Conservation (phyloP, 2,329 filamentous ascomycete species). For the Graphilbum sp. region DNA sequence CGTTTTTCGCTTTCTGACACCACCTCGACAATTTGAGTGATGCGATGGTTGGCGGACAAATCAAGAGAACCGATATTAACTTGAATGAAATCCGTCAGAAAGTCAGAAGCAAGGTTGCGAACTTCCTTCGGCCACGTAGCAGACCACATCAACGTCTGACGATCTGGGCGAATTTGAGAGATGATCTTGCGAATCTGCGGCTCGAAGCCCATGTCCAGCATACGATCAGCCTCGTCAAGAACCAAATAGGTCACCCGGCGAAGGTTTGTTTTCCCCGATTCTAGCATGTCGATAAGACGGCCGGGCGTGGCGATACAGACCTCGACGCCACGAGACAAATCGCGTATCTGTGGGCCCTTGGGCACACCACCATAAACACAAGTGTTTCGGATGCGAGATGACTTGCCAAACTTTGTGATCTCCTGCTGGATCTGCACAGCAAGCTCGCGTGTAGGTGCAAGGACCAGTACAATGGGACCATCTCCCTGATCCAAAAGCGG, state of each 20-base stretch:
- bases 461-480: slow-evolving; percentile 88
- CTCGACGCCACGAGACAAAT: slow-evolving; percentile 87
- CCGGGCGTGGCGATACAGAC: slow-evolving; percentile 97
- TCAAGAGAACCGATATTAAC: slow-evolving; percentile 98
- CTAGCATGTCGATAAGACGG: slow-evolving; percentile 96
- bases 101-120: slow-evolving; percentile 76
- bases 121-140: slow-evolving; percentile 99
- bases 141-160: slow-evolving; percentile 99
- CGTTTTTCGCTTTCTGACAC: slow-evolving; percentile 95
- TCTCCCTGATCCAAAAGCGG: slow-evolving; percentile 89
- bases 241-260: slow-evolving; percentile 96
- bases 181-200: slow-evolving; percentile 99
- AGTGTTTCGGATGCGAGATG: slow-evolving; percentile 93
- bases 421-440: slow-evolving; percentile 98
- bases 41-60: slow-evolving; percentile 90
- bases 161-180: slow-evolving; percentile 88
- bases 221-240: slow-evolving; percentile 96
- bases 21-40: slow-evolving; percentile 95
- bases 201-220: slow-evolving; percentile 99
- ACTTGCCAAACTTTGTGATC: slow-evolving; percentile 97
- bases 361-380: slow-evolving; percentile 98
- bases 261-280: slow-evolving; percentile 94
- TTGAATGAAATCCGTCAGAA: slow-evolving; percentile 91
- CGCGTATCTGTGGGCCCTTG: slow-evolving; percentile 91
- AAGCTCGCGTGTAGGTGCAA: slow-evolving; percentile 92